Evolutionary conservation across 2,329 filamentous ascomycete species (phyloP).

Genomic region (Colletotrichum theobromicola): DNA sequence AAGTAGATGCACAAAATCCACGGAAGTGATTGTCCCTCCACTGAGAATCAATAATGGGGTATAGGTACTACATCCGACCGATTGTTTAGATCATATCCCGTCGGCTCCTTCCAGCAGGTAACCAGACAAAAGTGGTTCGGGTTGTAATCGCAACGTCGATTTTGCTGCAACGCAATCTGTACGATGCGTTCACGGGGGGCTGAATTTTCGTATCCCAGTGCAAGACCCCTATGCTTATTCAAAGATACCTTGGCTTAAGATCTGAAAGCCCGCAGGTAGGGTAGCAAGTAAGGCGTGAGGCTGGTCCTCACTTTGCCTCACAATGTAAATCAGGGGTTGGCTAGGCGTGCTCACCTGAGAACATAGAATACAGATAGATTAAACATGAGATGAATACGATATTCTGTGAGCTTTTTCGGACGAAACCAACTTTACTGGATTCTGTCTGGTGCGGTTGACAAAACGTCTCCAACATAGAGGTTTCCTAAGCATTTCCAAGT

Average conservation of each 20-base stretch:
- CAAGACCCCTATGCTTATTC: not conserved
- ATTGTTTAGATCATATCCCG: not conserved
- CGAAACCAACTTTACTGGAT: not conserved
- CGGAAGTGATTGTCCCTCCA: not conserved
- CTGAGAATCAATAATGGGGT: not conserved
- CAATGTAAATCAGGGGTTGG: slow-evolving; percentile 12
- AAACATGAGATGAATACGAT: not conserved
- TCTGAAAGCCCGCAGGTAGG: not conserved
- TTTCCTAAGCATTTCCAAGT: not conserved
- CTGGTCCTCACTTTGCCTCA: not conserved
- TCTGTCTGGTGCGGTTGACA: not conserved
- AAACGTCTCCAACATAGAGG: not conserved
- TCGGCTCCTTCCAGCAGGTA: not conserved
- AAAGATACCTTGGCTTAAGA: not conserved
- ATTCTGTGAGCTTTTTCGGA: not conserved
- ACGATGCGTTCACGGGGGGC: not conserved
- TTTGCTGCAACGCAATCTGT: not conserved
- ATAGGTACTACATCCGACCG: not conserved
- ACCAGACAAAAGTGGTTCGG: not conserved
- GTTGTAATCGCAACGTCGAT: not conserved
- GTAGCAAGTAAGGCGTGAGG: not conserved
- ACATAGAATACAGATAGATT: slow-evolving; percentile 1
- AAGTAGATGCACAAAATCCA: not conserved
- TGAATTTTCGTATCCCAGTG: not conserved
- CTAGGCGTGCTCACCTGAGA: not conserved